phyloP scores from a whole-genome alignment of 1,284 basidiomycete species.

The Microbotryomycetes sp. region DNA sequence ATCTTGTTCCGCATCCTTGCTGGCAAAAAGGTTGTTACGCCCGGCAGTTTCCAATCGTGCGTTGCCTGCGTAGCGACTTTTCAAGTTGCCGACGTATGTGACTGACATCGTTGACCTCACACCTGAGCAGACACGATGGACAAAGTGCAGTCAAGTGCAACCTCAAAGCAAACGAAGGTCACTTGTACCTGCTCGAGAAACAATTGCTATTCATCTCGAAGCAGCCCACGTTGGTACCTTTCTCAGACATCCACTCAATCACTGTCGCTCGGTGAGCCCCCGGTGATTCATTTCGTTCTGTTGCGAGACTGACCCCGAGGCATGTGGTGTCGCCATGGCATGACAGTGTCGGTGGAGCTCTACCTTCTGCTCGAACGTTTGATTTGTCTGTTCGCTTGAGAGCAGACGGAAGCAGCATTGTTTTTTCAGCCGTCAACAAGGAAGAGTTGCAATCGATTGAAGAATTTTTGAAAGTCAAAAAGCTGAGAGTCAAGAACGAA shows the following conservation, averaged over 20 bases:
- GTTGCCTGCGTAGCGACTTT: constrained; percentile 5
- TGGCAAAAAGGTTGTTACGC: constrained; percentile 78
- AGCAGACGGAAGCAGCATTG: constrained; percentile 63
- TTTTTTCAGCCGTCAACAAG: constrained; percentile 87
- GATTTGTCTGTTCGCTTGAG: constrained; percentile 87
- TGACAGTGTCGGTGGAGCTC: constrained; percentile 70
- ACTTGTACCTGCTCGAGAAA: constrained; percentile 97
- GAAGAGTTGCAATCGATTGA: constrained; percentile 89
- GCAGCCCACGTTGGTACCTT: constrained; percentile 84
- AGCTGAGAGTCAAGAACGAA: constrained; percentile 92
- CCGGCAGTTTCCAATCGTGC: constrained; percentile 77
- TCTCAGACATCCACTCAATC: constrained; percentile 83
- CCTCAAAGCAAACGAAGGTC: constrained; percentile 93
- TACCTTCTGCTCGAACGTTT: constrained; percentile 86
- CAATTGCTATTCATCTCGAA: constrained; percentile 97
- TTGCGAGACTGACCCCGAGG: not conserved
- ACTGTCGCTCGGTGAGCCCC: constrained; percentile 80
- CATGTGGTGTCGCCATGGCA: not conserved
- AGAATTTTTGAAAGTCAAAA: constrained; percentile 79
- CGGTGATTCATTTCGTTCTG: not conserved
- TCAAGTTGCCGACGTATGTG: not conserved
- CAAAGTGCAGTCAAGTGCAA: constrained; percentile 77
- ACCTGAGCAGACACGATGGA: constrained; percentile 45
- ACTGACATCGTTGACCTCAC: not conserved
- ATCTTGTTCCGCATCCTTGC: constrained; percentile 87